These are phyloP conservation scores for Aureobasidium sp. DNA, from an alignment of 2,329 filamentous ascomycete genomes.

Conservation along the genomic window DNA sequence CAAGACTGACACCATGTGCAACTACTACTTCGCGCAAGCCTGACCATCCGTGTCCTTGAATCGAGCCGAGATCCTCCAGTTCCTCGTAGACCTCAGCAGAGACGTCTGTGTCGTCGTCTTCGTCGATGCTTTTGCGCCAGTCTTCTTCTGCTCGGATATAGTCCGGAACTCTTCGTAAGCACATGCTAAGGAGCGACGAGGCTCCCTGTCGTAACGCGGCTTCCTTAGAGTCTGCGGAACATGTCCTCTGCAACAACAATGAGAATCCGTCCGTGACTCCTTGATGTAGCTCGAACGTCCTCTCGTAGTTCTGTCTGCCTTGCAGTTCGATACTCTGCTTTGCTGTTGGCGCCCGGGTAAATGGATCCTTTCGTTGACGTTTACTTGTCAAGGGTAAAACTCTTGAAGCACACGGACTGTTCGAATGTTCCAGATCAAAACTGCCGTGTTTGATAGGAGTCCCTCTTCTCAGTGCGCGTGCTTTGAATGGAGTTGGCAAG, in stretches of 20 bases:
- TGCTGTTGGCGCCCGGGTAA: constrained; percentile 13
- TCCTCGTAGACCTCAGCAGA: constrained; percentile 34
- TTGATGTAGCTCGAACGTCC: constrained; percentile 14
- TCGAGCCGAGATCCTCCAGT: constrained; percentile 33
- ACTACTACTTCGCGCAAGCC: constrained; percentile 35
- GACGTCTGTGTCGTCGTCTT: constrained; percentile 31
- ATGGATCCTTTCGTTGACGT: constrained; percentile 4
- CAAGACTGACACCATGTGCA: constrained; percentile 33
- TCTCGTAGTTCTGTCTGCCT: constrained; percentile 14
- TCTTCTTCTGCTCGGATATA: constrained; percentile 36
- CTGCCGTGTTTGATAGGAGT: background rate
- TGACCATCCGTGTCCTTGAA: constrained; percentile 31
- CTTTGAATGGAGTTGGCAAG: constrained; percentile 17
- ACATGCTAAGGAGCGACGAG: constrained; percentile 32
- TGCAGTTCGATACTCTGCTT: constrained; percentile 19
- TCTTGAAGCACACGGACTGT: background rate
- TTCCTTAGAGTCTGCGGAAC: constrained; percentile 21
- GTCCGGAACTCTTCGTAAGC: constrained; percentile 34
- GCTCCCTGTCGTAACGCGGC: constrained; percentile 26
- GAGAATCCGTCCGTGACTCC: constrained; percentile 17
- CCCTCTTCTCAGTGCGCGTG: background rate
- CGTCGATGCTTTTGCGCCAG: constrained; percentile 28
- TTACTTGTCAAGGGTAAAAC: background rate
- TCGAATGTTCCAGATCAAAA: background rate
- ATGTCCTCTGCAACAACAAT: constrained; percentile 19